These are phyloP conservation scores for Diaporthe sp. DNA, from an alignment of 2,329 filamentous ascomycete genomes.

Conservation along the genomic window DNA sequence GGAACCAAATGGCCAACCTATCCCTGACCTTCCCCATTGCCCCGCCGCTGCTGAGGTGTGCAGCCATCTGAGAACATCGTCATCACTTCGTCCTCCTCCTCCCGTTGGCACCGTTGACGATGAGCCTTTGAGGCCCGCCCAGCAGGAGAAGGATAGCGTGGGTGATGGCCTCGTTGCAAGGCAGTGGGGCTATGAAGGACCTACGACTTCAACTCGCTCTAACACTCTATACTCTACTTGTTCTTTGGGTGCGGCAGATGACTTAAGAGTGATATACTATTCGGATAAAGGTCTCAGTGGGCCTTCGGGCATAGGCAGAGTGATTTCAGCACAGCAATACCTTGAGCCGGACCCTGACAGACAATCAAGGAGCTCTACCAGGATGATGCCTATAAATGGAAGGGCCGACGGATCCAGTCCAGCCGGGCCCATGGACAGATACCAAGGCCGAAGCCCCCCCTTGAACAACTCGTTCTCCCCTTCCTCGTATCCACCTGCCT, in stretches of 20 bases:
- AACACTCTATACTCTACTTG: slow-evolving; percentile 31
- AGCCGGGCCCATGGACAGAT: slow-evolving; percentile 5
- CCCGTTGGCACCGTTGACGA: neutral
- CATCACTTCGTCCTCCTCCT: neutral
- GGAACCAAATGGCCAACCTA: slow-evolving; percentile 10
- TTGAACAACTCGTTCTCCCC: slow-evolving; percentile 51
- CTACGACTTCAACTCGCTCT: slow-evolving; percentile 35
- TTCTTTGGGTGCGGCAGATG: slow-evolving; percentile 4
- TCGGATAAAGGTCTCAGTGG: neutral
- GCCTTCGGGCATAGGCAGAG: slow-evolving; percentile 1
- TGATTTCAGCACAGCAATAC: slow-evolving; percentile 28
- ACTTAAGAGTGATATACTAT: slow-evolving; percentile 1
- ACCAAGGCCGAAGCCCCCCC: slow-evolving; percentile 13
- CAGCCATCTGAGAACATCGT: neutral
- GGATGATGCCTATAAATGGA: slow-evolving; percentile 37
- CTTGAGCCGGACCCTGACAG: slow-evolving; percentile 36
- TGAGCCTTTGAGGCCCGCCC: neutral
- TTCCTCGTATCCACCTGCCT: slow-evolving; percentile 62
- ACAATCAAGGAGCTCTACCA: slow-evolving; percentile 45
- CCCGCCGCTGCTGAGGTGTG: slow-evolving; percentile 3
- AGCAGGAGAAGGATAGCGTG: neutral
- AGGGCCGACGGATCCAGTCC: slow-evolving; percentile 30
- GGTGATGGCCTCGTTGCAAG: neutral
- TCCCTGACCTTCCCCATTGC: neutral
- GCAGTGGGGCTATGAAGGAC: neutral